A percentile compares a stretch with the other conserved stretches of the same genome.
Evolutionary conservation across 805 yeast genomes (phyloP).

Genomic region (Wickerhamomyces bisporus): DNA sequence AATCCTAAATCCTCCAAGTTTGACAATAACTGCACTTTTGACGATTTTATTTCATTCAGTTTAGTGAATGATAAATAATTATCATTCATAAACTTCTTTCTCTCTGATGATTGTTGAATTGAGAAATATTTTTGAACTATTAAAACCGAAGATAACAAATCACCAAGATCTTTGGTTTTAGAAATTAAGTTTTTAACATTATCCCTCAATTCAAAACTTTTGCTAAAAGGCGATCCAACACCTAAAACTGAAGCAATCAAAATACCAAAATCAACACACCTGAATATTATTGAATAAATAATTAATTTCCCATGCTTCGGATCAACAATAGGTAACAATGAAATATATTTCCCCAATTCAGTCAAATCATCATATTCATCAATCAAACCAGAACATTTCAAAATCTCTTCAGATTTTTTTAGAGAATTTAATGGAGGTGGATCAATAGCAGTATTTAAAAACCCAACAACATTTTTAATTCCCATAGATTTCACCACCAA

Average conservation of each 20-base stretch:
- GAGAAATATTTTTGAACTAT: constrained; percentile 51
- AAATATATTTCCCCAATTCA: constrained; percentile 71
- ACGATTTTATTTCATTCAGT: constrained; percentile 65
- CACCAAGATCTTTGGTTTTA: constrained; percentile 56
- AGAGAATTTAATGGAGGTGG: constrained; percentile 53
- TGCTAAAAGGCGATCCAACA: constrained; percentile 68
- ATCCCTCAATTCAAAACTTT: constrained; percentile 59
- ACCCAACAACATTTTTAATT: constrained; percentile 60
- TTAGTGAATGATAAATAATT: constrained; percentile 58
- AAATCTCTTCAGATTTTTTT: constrained; percentile 35
- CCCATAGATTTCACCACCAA: constrained; percentile 89
- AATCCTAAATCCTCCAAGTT: constrained; percentile 78
- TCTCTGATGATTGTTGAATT: constrained; percentile 21
- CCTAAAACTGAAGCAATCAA: constrained; percentile 75
- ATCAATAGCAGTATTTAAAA: constrained; percentile 73
- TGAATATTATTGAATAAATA: constrained; percentile 76
- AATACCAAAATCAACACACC: constrained; percentile 72
- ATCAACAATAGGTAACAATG: constrained; percentile 79
- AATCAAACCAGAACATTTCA: constrained; percentile 74
- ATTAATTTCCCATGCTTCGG: constrained; percentile 79
- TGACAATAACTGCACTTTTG: constrained; percentile 64
- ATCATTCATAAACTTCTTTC: constrained; percentile 44
- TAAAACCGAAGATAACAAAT: constrained; percentile 59
- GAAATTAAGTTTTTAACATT: constrained; percentile 44
- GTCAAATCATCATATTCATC: constrained; percentile 48